Evolutionary conservation across 1,139 yeast genomes (phyloP).

Genomic region (Spencermartinsiella ligniputridi): DNA sequence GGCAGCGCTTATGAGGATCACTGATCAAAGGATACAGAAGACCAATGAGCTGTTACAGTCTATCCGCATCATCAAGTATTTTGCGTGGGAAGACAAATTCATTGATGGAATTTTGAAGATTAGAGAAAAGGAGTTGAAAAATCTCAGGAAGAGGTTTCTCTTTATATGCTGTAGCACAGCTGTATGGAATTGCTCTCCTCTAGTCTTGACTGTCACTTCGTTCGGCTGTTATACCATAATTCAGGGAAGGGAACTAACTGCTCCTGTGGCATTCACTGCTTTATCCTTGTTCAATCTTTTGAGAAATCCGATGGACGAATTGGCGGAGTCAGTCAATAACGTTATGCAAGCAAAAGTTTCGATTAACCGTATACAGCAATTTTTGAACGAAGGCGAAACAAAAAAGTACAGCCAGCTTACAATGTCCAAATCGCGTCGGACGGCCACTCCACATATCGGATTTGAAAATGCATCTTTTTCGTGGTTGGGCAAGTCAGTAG

Average conservation of each 20-base stretch:
- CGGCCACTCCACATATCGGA: constrained; percentile 67
- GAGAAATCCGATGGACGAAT: constrained; percentile 81
- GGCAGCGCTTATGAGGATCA: constrained; percentile 66
- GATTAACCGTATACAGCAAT: constrained; percentile 76
- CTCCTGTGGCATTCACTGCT: constrained; percentile 91
- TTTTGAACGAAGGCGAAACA: constrained; percentile 74
- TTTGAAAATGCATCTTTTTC: constrained; percentile 79
- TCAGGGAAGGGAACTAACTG: constrained; percentile 68
- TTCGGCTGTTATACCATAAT: constrained; percentile 75
- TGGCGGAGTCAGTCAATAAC: constrained; percentile 80
- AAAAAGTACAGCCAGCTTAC: constrained; percentile 74
- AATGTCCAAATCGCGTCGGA: constrained; percentile 42
- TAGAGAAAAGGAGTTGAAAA: constrained; percentile 65
- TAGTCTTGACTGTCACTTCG: constrained; percentile 70
- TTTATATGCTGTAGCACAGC: constrained; percentile 64
- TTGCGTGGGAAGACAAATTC: constrained; percentile 93
- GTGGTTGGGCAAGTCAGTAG: constrained; percentile 46
- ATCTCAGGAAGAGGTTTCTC: constrained; percentile 55
- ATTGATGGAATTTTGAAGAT: constrained; percentile 63
- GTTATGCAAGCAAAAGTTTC: constrained; percentile 88
- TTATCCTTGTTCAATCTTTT: constrained; percentile 78
- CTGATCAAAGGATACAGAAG: constrained; percentile 89
- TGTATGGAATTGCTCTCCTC: constrained; percentile 78
- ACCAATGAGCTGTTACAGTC: constrained; percentile 91
- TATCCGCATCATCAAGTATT: constrained; percentile 87